Conservation (phyloP, 2,329 filamentous ascomycete species). For the Claviceps cyperi region DNA sequence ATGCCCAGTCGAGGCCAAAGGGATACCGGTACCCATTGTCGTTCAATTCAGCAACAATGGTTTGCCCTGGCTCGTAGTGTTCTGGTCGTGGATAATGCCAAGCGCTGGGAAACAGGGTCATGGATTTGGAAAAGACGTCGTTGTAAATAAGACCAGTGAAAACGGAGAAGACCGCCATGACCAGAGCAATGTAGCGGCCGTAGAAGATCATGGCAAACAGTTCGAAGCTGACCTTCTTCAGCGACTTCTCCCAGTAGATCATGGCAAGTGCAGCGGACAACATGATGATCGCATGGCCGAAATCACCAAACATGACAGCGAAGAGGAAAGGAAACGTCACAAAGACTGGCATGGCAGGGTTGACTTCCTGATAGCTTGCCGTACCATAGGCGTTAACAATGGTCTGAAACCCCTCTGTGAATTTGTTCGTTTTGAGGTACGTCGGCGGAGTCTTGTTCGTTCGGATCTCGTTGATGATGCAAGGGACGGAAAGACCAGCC, state of each 20-base stretch:
- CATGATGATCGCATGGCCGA: slow-evolving; percentile 89
- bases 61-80: slow-evolving; percentile 48
- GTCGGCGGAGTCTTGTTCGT: slow-evolving; percentile 97
- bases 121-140: slow-evolving; percentile 86
- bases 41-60: slow-evolving; percentile 53
- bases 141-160: slow-evolving; percentile 98
- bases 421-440: slow-evolving; percentile 96
- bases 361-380: slow-evolving; percentile 92
- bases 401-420: slow-evolving; percentile 94
- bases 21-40: slow-evolving; percentile 69
- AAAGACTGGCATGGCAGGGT: slow-evolving; percentile 87
- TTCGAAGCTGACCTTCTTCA: slow-evolving; percentile 88
- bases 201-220: slow-evolving; percentile 98
- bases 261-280: slow-evolving; percentile 68
- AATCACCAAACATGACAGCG: slow-evolving; percentile 98
- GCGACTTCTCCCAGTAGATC: slow-evolving; percentile 90
- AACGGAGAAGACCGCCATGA: slow-evolving; percentile 96
- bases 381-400: slow-evolving; percentile 98
- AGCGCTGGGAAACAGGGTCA: slow-evolving; percentile 77
- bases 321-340: slow-evolving; percentile 99
- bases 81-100: slow-evolving; percentile 67
- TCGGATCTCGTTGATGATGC: slow-evolving; percentile 94
- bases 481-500: slow-evolving; percentile 90
- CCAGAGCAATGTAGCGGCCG: slow-evolving; percentile 92
- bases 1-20: slow-evolving; percentile 89